A percentile compares a stretch with the other conserved stretches of the same genome.
Conservation (phyloP, 106 monocot genomes). For the Allium sativum region DNA sequence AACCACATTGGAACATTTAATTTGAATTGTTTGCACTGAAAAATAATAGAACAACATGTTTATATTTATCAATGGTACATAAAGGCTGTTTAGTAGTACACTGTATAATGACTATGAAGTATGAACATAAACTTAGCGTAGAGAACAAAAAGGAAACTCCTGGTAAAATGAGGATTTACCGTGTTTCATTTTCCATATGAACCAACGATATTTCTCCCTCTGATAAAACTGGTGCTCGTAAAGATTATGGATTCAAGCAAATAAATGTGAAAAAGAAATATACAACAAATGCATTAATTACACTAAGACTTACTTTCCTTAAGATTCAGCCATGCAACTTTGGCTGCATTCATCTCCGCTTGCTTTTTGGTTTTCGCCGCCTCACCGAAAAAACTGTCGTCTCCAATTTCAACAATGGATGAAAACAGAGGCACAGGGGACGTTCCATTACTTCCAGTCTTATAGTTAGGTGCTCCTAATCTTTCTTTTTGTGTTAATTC, state of each 20-base stretch:
- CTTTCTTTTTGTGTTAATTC: conserved; percentile 52
- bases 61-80: too few species aligned
- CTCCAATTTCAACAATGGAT: conserved; percentile 52
- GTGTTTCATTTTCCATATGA: neutral
- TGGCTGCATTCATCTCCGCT: conserved; percentile 88
- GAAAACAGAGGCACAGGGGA: conserved; percentile 31
- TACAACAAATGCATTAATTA: neutral
- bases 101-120: too few species aligned
- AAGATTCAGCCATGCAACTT: conserved; percentile 48
- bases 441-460: conserved; percentile 26
- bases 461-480: conserved; percentile 35
- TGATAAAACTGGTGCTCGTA: neutral
- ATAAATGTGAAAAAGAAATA: neutral
- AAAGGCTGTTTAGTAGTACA: too few species aligned
- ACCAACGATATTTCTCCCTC: neutral
- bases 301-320: conserved; percentile 40
- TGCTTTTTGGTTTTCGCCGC: conserved; percentile 59
- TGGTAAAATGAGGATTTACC: too few species aligned
- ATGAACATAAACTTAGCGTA: too few species aligned
- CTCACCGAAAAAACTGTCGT: conserved; percentile 45
- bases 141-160: too few species aligned
- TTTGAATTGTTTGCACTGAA: too few species aligned
- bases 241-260: neutral
- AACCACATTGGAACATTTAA: too few species aligned
- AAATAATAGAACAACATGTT: too few species aligned